Base-by-base conservation (phyloP, 805 yeast genomes). In the Kockiozyma suomiensis region DNA sequence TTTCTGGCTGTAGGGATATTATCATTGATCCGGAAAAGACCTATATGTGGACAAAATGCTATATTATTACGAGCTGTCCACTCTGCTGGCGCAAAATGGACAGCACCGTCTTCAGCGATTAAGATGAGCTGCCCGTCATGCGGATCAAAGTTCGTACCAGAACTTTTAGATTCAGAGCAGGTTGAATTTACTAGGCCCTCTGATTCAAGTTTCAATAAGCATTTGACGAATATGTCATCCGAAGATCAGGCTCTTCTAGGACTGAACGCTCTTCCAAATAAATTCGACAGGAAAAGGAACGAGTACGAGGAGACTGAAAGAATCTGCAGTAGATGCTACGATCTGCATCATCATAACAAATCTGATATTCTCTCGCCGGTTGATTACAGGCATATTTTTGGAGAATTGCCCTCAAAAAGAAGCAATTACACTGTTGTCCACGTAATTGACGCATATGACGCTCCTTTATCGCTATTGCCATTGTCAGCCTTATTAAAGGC, bases 391-490 rank as follows among this genome's bases (percentile, higher is more conserved):
- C 37, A 52, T 5, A 26, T 61, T 4, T 50, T 61, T 17, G 48
- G 54, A 21, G 23, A 28, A 19, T 30, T 61, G 19, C 65, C 65
- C 12, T 25, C 26, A 3, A 35, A 33, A 7, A 45, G 66, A 2
- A 66, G 23, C 13, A 38, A 72, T 33, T 79, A 82, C 2, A 78
- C 78, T 7, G 66, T 87, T 1, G 79, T 86, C 1, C 85, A 87
- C 68, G 83, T 88, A 1, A 75, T 86, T 8, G 85, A 87, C 37
- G 84, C 87, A 0, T 71, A 80, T 13, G 96, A 89, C 65, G 88
- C 89, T 69, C 97, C 97, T 0, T 74, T 86, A 42, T 79, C 85
- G 8, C 21, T 61, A 13, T 37, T 61, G 4, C 65, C 65, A 17
- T 23, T 58, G n/a, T 13, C 30, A 15, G 25, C 37, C 23, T 15